Evolutionary conservation across 139 green algal genomes (phyloP), one percentile per base, ranked within the genome.

Genomic region (Picochlorum sp.): DNA sequence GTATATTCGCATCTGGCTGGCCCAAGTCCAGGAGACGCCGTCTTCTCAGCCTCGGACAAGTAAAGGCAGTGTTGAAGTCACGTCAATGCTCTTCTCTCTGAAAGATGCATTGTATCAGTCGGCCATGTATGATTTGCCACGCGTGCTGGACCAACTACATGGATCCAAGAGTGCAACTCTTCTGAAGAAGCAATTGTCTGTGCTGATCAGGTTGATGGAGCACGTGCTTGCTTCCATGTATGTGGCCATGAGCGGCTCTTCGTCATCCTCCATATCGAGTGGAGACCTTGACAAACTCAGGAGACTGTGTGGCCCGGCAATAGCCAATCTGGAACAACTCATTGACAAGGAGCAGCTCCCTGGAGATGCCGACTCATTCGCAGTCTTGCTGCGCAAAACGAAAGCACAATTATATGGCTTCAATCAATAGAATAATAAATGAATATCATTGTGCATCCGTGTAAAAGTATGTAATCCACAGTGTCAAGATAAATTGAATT

Each of bases 251-350:
- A 21, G n/a, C 11, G 47, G 47, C 10, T 26, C 6, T 10, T 13
- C 47, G 7, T 21, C 13, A 54, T 21, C n/a, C 23, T 54, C 47
- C n/a, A 21, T 26, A 6, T 32, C 20, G 3, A 21, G 30, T 15
- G 61, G 68, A 57, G 70, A 76, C 16, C 23, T 76, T 34, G 67
- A 77, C 13, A 65, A 76, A 56, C 67, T 77, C 38, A 67, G 66
- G 20, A 66, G 70, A 8, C 15, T 70, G 15, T 44, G 59, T 55
- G 57, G 65, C 41, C 70, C 70, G 7, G 41, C 62, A 14, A 32
- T 75, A 1, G 30, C 44, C 37, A 24, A 49, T 18, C 47, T 70
- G 49, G 70, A 76, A 54, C 26, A 57, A 1, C 3, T 55, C 21
- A 23, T 58, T 14, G 61, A 37, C n/a, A 28, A 23, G 9, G 50